Conservation (phyloP, 2,329 filamentous ascomycete genomes). For the Ascochyta koolunga region DNA sequence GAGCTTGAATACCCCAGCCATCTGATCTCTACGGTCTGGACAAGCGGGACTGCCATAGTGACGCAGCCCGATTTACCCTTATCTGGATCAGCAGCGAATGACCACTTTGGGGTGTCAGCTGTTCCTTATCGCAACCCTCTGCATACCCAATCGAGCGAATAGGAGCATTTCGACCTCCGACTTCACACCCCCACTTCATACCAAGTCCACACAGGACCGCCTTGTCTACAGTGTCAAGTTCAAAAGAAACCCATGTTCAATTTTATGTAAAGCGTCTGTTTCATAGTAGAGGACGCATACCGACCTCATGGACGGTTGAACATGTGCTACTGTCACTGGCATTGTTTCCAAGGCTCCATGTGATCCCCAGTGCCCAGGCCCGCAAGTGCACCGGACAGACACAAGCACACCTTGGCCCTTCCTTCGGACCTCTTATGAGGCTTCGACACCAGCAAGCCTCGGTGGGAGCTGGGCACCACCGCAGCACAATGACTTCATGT, state of each 20-base stretch:
- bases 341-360: not conserved
- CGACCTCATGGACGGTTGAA: too few relatives aligned
- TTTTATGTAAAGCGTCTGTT: not conserved
- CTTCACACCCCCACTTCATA: not conserved
- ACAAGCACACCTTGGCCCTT: constrained; percentile 31
- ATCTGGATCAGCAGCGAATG: constrained; percentile 43
- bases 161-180: constrained; percentile 7
- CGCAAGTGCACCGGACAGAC: constrained; percentile 4
- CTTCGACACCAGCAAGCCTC: constrained; percentile 4
- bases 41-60: constrained; percentile 26
- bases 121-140: constrained; percentile 26
- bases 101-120: constrained; percentile 27
- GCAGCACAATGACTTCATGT: constrained; percentile 39
- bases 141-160: constrained; percentile 24
- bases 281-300: not conserved
- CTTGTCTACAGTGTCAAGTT: not conserved
- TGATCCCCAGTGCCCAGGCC: not conserved
- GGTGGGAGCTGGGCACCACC: not conserved
- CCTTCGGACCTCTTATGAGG: constrained; percentile 27
- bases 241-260: too few relatives aligned
- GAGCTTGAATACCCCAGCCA: constrained; percentile 35
- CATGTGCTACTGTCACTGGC: too few relatives aligned
- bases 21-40: constrained; percentile 15
- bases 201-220: not conserved
- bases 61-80: constrained; percentile 30